Percentiles rank a stretch among this genome's conserved stretches.
Conservation (phyloP, 169 alveolate genomes). For the Plasmodium inui region DNA sequence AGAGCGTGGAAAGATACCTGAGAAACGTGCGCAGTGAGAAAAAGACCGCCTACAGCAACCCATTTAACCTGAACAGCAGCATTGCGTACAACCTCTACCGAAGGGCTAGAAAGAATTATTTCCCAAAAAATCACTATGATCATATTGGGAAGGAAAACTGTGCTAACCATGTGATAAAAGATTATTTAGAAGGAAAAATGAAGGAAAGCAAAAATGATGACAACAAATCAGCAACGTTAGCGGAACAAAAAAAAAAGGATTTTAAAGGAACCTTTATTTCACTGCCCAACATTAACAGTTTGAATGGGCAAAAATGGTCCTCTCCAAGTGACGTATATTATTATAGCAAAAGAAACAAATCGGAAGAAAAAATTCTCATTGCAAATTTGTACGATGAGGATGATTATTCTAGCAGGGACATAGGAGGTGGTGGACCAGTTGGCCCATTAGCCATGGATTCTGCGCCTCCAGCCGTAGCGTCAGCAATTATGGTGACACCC, state of each 20-base stretch:
- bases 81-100: constrained; percentile 7
- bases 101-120: background rate
- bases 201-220: constrained; percentile 4
- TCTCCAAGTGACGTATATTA: background rate
- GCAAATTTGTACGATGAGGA: background rate
- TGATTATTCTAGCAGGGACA: background rate
- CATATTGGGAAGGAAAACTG: background rate
- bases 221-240: background rate
- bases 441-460: background rate
- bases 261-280: background rate
- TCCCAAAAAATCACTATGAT: background rate
- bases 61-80: background rate
- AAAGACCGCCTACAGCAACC: background rate
- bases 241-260: background rate
- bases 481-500: background rate
- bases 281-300: background rate
- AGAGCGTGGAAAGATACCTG: background rate
- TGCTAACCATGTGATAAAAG: background rate
- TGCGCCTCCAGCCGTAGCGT: background rate
- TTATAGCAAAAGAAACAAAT: background rate
- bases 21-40: background rate
- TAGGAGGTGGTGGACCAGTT: background rate
- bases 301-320: background rate
- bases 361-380: background rate
- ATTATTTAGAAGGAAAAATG: background rate